Base-by-base conservation (phyloP, 768 basidiomycete species). In the Hirschioporus abietinus region DNA sequence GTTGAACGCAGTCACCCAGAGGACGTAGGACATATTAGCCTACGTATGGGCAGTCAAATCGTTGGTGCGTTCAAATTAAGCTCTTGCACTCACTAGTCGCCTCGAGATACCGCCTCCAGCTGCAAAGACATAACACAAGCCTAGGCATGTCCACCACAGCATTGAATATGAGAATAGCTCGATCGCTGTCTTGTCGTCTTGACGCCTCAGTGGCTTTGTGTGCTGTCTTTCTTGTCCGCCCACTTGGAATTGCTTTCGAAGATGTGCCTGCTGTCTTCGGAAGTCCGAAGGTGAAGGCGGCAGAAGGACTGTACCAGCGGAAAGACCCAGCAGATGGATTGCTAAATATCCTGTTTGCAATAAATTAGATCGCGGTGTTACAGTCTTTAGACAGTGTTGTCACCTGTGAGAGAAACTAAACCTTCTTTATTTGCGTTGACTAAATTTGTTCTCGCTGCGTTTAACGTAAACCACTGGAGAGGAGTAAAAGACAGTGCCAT, bases 341-440 rank as follows among this genome's bases (percentile, higher is more conserved):
- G 96, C 84, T 20, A 98, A 82, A 76, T 99, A 99, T 4, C 97
- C 96, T 89, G 69, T 17, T 9, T 67, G 42, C 23, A 15, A 15
- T 23, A 23, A 5, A 61, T 15, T 61, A 24, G 23, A 15, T 18
- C 9, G 23, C 10, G 15, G 17, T 5, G 20, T 10, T 12, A 52
- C 58, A 58, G 35, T n/a, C 42, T 15, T 34, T 24, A 34, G 24
- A 24, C 58, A 35, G 15, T 24, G 18, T 18, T 4, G 59, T 8
- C 36, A 90, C 92, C 93, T 65, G 85, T 76, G 23, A 96, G 81
- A 0, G 92, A 95, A 35, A 90, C 81, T 24, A 99, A 73, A 0
- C 97, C 97, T 75, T 99, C 97, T 73, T 97, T 97, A 80, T 99
- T 99, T 23, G 86, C 83, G 35, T 85, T 87, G 35, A 98, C 70